A percentile compares a stretch with the other conserved stretches of the same genome.
Evolutionary conservation across 2,329 filamentous ascomycete genomes (phyloP).

Genomic region (Epichloe brachyelytri): DNA sequence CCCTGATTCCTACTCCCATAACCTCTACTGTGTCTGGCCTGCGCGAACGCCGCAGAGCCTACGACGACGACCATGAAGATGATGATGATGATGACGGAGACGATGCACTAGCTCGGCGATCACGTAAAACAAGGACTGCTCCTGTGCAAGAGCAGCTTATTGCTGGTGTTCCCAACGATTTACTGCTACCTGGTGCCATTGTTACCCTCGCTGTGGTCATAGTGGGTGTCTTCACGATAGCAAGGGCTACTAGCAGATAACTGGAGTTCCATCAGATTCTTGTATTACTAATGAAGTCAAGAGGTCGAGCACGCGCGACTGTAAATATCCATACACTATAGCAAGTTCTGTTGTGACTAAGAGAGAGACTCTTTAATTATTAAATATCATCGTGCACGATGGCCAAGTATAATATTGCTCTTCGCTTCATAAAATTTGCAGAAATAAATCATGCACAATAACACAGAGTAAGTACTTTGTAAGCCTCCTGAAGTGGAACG

Average conservation of each 20-base stretch:
- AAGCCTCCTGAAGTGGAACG: neutral
- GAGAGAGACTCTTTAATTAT: neutral
- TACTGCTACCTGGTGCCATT: slow-evolving; percentile 85
- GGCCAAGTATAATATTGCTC: too few species aligned
- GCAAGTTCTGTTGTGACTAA: slow-evolving; percentile 10
- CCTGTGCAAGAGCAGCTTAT: slow-evolving; percentile 64
- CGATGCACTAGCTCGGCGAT: slow-evolving; percentile 32
- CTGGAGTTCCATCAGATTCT: slow-evolving; percentile 8
- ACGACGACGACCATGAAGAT: slow-evolving; percentile 40
- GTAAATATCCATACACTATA: slow-evolving; percentile 18
- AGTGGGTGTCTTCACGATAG: slow-evolving; percentile 81
- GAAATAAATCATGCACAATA: too few species aligned
- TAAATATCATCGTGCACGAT: neutral
- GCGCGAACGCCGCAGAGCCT: slow-evolving; percentile 35
- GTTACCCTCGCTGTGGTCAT: slow-evolving; percentile 93
- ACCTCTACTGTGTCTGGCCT: slow-evolving; percentile 32
- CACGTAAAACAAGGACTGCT: slow-evolving; percentile 25
- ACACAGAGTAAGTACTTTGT: neutral
- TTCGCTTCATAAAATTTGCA: too few species aligned
- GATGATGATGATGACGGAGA: slow-evolving; percentile 41
- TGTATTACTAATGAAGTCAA: slow-evolving; percentile 21
- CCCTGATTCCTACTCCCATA: slow-evolving; percentile 31
- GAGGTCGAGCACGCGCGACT: slow-evolving; percentile 17
- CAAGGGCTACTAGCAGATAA: slow-evolving; percentile 49
- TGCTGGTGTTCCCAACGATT: slow-evolving; percentile 82